phyloP scores from a whole-genome alignment of 108 stramenopile genomes.

The Epithemia pelagica region DNA sequence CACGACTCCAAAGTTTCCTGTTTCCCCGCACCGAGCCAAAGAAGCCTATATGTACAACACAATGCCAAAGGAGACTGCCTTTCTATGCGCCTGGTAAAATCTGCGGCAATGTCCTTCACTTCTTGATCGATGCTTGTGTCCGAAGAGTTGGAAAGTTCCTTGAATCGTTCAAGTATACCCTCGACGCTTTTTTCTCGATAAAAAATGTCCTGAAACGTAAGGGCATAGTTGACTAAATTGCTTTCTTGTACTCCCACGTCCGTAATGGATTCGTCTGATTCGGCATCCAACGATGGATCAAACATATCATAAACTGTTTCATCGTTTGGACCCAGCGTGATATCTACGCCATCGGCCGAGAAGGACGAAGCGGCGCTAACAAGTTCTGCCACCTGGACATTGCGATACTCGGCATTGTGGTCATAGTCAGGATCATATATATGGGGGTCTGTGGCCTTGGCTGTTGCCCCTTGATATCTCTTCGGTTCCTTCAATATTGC shows the following conservation, averaged over 20 bases:
- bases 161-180: slow-evolving; percentile 66
- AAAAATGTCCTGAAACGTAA: slow-evolving; percentile 57
- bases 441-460: slow-evolving; percentile 1
- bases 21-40: slow-evolving; percentile 33
- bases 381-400: slow-evolving; percentile 50
- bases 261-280: slow-evolving; percentile 33
- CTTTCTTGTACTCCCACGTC: slow-evolving; percentile 24
- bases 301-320: slow-evolving; percentile 20
- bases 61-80: slow-evolving; percentile 68
- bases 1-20: slow-evolving; percentile 54
- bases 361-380: slow-evolving; percentile 56
- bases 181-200: slow-evolving; percentile 42
- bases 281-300: slow-evolving; percentile 4
- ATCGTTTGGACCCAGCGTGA: slow-evolving; percentile 22
- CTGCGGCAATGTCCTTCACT: slow-evolving; percentile 48
- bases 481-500: slow-evolving; percentile 28
- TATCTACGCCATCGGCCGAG: slow-evolving; percentile 41
- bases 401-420: slow-evolving; percentile 49
- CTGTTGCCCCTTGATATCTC: slow-evolving; percentile 25
- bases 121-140: slow-evolving; percentile 41
- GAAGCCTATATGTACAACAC: slow-evolving; percentile 42
- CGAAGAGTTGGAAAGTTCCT: slow-evolving; percentile 31
- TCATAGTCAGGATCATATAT: slow-evolving; percentile 19
- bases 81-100: slow-evolving; percentile 53
- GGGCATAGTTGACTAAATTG: slow-evolving; percentile 56